Evolutionary conservation across 306 rosid species (phyloP).

Genomic region (Heteromeles arbutifolia): DNA sequence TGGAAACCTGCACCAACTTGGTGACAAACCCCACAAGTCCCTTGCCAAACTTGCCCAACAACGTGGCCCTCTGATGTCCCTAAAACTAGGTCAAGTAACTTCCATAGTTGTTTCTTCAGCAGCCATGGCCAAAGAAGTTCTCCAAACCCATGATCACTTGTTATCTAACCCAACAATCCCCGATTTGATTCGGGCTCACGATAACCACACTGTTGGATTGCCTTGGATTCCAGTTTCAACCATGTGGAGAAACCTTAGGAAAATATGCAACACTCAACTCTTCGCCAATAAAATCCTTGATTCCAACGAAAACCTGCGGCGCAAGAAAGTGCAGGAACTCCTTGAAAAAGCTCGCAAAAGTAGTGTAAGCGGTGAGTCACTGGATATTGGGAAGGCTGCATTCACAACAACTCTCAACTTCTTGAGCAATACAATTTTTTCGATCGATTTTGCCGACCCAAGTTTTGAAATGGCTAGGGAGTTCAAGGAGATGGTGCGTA

Average conservation of each 20-base stretch:
- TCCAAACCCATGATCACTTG: constrained; percentile 30
- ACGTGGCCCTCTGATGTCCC: constrained; percentile 39
- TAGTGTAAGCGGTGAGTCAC: constrained; percentile 10
- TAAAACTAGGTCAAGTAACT: constrained; percentile 32
- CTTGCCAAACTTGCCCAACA: constrained; percentile 22
- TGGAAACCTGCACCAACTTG: constrained; percentile 49
- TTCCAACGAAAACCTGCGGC: constrained; percentile 23
- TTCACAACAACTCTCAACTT: constrained; percentile 25
- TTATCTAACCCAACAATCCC: constrained; percentile 35
- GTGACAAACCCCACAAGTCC: constrained; percentile 34
- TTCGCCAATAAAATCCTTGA: constrained; percentile 26
- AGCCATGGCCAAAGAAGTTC: constrained; percentile 26
- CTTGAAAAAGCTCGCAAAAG: background rate
- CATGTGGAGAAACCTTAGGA: constrained; percentile 29
- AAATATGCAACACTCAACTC: constrained; percentile 22
- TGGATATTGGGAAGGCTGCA: constrained; percentile 25
- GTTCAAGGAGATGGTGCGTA: constrained; percentile 23
- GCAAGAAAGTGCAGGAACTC: constrained; percentile 14
- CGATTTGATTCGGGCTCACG: background rate
- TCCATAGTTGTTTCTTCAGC: constrained; percentile 31
- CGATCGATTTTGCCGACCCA: constrained; percentile 29
- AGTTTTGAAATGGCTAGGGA: constrained; percentile 22
- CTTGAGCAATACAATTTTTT: constrained; percentile 35
- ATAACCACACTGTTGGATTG: constrained; percentile 21
- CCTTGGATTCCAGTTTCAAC: constrained; percentile 37